Conservation (phyloP, 176 grass and related monocot species). For the Thinopyrum elongatum region DNA sequence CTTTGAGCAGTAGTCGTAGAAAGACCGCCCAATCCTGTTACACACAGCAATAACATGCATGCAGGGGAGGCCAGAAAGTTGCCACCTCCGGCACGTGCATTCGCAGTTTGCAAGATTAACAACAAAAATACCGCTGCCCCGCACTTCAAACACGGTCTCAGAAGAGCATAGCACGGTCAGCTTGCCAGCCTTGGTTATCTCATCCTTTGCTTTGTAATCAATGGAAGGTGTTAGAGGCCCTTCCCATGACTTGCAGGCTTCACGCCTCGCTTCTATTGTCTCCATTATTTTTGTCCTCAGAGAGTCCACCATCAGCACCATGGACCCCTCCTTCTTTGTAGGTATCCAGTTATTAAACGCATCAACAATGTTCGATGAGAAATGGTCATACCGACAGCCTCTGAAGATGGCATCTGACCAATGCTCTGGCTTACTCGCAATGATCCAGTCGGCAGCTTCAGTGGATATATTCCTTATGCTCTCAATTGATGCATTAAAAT, state of each 20-base stretch:
- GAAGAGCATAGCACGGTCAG: constrained; percentile 88
- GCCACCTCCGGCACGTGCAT: constrained; percentile 93
- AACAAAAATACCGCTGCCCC: constrained; percentile 75
- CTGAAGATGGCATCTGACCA: constrained; percentile 97
- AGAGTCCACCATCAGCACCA: constrained; percentile 83
- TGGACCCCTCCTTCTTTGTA: constrained; percentile 75
- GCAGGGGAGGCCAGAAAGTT: constrained; percentile 84
- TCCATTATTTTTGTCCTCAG: constrained; percentile 79
- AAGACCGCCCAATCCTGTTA: constrained; percentile 59
- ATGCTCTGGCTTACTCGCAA: constrained; percentile 87
- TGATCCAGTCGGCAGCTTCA: constrained; percentile 88
- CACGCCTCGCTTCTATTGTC: constrained; percentile 69
- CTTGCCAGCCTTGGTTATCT: constrained; percentile 59
- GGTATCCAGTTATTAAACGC: constrained; percentile 97
- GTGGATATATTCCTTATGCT: constrained; percentile 84
- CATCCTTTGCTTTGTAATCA: constrained; percentile 77
- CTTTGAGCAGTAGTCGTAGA: constrained; percentile 81
- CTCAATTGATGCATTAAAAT: constrained; percentile 90
- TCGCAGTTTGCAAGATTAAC: constrained; percentile 83
- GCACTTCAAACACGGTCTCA: constrained; percentile 93
- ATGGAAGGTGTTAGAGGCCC: constrained; percentile 78
- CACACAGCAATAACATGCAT: constrained; percentile 89
- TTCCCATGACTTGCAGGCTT: constrained; percentile 58
- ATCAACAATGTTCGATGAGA: constrained; percentile 85
- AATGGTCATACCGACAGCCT: constrained; percentile 89